phyloP scores from a whole-genome alignment of 1,284 basidiomycete genomes.

The Melanopsichium pennsylvanicum region DNA sequence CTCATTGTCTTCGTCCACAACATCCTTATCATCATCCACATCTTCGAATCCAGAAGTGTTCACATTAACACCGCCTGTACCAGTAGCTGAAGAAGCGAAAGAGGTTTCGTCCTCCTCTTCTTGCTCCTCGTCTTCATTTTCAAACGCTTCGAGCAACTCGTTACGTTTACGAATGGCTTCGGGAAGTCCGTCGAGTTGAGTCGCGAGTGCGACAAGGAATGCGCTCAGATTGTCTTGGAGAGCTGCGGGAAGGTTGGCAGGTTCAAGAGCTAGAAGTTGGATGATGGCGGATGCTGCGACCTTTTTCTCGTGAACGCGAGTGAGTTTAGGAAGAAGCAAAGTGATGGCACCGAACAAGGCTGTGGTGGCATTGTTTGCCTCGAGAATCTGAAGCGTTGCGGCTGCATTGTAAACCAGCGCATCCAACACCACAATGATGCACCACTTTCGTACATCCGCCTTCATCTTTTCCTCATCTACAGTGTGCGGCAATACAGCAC shows the following conservation, averaged over 20 bases:
- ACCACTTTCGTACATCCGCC: conserved; percentile 75
- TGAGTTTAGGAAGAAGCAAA: conserved; percentile 73
- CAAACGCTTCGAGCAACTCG: conserved; percentile 56
- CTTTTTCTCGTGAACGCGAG: conserved; percentile 91
- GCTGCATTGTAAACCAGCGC: conserved; percentile 83
- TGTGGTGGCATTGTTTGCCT: conserved; percentile 72
- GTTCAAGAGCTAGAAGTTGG: conserved; percentile 50
- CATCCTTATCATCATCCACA: conserved; percentile 59
- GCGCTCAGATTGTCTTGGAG: conserved; percentile 50
- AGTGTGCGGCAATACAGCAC: conserved; percentile 45
- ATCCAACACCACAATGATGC: conserved; percentile 83
- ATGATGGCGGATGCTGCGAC: conserved; percentile 76
- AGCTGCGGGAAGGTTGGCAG: conserved; percentile 41
- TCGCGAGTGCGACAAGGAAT: conserved; percentile 49
- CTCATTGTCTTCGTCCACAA: conserved; percentile 64
- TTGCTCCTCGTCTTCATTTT: conserved; percentile 55
- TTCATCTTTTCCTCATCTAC: conserved; percentile 69
- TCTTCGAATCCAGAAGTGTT: conserved; percentile 36
- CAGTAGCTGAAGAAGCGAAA: conserved; percentile 21
- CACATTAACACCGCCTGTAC: conserved; percentile 19
- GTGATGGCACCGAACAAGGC: conserved; percentile 79
- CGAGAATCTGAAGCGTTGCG: conserved; percentile 79
- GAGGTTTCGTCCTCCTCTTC: conserved; percentile 47
- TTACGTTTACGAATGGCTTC: conserved; percentile 55
- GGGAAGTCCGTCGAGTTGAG: conserved; percentile 54